Evolutionary conservation across 805 yeast genomes (phyloP).

Genomic region (Hanseniaspora occidentalis): DNA sequence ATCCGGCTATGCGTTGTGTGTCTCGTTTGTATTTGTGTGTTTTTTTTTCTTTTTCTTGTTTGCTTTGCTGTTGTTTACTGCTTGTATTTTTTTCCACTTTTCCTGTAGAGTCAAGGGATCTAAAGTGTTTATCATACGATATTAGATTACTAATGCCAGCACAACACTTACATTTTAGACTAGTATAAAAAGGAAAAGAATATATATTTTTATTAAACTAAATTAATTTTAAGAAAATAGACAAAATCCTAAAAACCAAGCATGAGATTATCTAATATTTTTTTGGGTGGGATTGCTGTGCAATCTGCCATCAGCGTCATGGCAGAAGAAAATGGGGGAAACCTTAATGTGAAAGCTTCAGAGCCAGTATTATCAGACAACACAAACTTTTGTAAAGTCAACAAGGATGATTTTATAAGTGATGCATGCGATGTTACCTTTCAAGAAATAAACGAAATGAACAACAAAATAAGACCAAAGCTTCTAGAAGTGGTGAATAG

Average conservation of each 20-base stretch:
- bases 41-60: not conserved
- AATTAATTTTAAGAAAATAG: too few species aligned
- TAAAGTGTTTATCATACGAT: too few species aligned
- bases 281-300: slow-evolving; percentile 15
- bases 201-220: too few species aligned
- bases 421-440: slow-evolving; percentile 28
- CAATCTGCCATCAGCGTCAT: slow-evolving; percentile 5
- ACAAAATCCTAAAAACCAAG: not conserved
- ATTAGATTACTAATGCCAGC: too few species aligned
- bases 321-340: not conserved
- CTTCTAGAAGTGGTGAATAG: slow-evolving; percentile 49
- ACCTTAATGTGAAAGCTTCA: too few species aligned
- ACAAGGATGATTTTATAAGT: not conserved
- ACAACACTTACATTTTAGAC: too few species aligned
- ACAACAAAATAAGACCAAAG: slow-evolving; percentile 39
- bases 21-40: not conserved
- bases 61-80: not conserved
- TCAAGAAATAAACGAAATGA: slow-evolving; percentile 38
- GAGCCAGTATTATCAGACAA: not conserved
- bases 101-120: too few species aligned
- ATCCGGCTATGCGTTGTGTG: too few species aligned
- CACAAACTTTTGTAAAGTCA: slow-evolving; percentile 1
- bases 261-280: not conserved
- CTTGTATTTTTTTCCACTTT: not conserved
- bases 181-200: too few species aligned